phyloP scores from a whole-genome alignment of 2,329 filamentous ascomycete species.

The Fusarium sp. region DNA sequence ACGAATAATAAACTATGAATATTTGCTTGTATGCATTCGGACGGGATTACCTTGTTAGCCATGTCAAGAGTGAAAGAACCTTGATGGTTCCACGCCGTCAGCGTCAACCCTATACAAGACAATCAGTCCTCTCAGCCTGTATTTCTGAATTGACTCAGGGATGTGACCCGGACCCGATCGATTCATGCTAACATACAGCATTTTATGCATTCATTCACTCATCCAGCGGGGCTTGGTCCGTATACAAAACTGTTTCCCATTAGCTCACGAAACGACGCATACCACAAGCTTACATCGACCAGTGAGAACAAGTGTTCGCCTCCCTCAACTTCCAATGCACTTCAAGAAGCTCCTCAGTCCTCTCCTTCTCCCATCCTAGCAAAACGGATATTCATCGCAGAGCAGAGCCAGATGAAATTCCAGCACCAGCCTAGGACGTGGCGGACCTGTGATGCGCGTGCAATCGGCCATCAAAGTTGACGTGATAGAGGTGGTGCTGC shows the following conservation, averaged over 20 bases:
- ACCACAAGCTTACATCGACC: background rate
- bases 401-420: too few species aligned
- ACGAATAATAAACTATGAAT: background rate
- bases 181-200: background rate
- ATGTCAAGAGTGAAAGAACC: background rate
- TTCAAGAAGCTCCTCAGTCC: too few species aligned
- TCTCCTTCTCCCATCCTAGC: too few species aligned
- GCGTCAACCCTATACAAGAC: background rate
- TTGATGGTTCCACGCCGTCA: background rate
- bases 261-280: fast-evolving
- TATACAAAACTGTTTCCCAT: constrained; percentile 22
- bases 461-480: too few species aligned
- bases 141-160: background rate
- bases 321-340: constrained; percentile 27
- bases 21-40: background rate
- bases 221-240: constrained; percentile 14
- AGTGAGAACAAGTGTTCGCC: constrained; percentile 44
- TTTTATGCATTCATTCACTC: background rate
- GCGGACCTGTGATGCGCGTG: too few species aligned
- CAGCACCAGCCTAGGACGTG: too few species aligned
- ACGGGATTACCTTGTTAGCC: background rate
- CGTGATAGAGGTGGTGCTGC: too few species aligned
- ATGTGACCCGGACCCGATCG: background rate
- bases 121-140: background rate
- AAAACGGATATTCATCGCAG: too few species aligned